Evolutionary conservation across 306 rosid species (phyloP).

Genomic region (Malus asiatica): DNA sequence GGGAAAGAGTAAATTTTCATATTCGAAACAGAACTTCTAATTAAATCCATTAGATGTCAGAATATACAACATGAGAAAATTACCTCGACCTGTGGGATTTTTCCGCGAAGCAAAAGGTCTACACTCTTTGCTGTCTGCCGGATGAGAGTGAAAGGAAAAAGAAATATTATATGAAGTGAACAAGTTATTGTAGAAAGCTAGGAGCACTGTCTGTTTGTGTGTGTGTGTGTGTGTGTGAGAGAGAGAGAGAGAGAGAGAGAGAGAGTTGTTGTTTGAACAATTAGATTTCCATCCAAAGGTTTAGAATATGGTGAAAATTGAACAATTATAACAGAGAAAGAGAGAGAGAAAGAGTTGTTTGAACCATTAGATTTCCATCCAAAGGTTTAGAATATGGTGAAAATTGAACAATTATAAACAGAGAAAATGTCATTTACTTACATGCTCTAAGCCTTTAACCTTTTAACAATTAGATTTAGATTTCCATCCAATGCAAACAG

Average conservation of each 20-base stretch:
- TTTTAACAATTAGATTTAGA: too few relatives aligned
- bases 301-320: too few relatives aligned
- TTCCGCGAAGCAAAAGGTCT: slow-evolving; percentile 54
- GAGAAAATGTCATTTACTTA: too few relatives aligned
- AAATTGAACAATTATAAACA: too few relatives aligned
- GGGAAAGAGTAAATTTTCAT: slow-evolving; percentile 3
- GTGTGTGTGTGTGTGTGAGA: neutral
- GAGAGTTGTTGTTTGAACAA: too few relatives aligned
- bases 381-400: too few relatives aligned
- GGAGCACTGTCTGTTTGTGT: too few relatives aligned
- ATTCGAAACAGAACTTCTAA: slow-evolving; percentile 4
- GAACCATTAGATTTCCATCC: too few relatives aligned
- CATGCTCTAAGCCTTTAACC: too few relatives aligned
- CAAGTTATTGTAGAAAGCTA: neutral
- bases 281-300: too few relatives aligned
- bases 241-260: neutral
- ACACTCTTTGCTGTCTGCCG: slow-evolving; percentile 62
- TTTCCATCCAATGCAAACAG: neutral
- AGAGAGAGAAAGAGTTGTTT: too few relatives aligned
- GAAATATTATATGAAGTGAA: neutral
- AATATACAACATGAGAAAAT: slow-evolving; percentile 13
- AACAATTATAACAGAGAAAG: too few relatives aligned
- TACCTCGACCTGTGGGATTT: slow-evolving; percentile 66
- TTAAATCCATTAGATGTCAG: slow-evolving; percentile 3
- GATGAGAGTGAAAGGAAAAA: neutral